phyloP scores from a whole-genome alignment of 2,329 filamentous ascomycete genomes.

The Leptographium lundbergii region DNA sequence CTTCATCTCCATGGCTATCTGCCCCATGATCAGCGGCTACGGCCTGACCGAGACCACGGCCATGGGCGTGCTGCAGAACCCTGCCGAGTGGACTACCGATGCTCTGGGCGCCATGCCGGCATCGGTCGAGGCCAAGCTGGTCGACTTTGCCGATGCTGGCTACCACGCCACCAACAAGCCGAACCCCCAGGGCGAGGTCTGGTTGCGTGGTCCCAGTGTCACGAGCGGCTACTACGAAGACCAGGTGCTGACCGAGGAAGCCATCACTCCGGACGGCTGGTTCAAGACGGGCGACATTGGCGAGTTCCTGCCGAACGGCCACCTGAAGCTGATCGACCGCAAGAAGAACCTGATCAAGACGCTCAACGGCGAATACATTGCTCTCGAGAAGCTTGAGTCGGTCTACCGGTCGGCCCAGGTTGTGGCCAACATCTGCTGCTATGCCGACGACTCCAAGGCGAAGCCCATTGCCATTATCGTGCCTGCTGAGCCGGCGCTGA shows the following conservation, averaged over 20 bases:
- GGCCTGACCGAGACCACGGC: slow-evolving; percentile 76
- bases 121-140: slow-evolving; percentile 69
- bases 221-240: slow-evolving; percentile 65
- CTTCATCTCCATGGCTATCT: slow-evolving; percentile 80
- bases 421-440: slow-evolving; percentile 44
- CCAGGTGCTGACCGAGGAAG: slow-evolving; percentile 58
- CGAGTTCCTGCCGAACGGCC: slow-evolving; percentile 60
- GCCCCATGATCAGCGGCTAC: slow-evolving; percentile 82
- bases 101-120: slow-evolving; percentile 63
- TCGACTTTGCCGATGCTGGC: slow-evolving; percentile 73
- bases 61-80: slow-evolving; percentile 64
- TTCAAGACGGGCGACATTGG: slow-evolving; percentile 83
- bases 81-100: slow-evolving; percentile 62
- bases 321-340: slow-evolving; percentile 65
- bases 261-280: slow-evolving; percentile 64
- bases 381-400: slow-evolving; percentile 57
- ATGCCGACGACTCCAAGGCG: slow-evolving; percentile 35
- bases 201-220: slow-evolving; percentile 67
- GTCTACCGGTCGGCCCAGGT: slow-evolving; percentile 37
- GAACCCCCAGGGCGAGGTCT: slow-evolving; percentile 71
- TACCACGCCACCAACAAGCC: slow-evolving; percentile 67
- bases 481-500: slow-evolving; percentile 40
- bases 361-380: slow-evolving; percentile 70
- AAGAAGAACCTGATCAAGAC: slow-evolving; percentile 88
- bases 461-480: slow-evolving; percentile 46